These are phyloP conservation scores for Pascua sp. DNA, from an alignment of 1,284 basidiomycete genomes.

Conservation along the genomic window DNA sequence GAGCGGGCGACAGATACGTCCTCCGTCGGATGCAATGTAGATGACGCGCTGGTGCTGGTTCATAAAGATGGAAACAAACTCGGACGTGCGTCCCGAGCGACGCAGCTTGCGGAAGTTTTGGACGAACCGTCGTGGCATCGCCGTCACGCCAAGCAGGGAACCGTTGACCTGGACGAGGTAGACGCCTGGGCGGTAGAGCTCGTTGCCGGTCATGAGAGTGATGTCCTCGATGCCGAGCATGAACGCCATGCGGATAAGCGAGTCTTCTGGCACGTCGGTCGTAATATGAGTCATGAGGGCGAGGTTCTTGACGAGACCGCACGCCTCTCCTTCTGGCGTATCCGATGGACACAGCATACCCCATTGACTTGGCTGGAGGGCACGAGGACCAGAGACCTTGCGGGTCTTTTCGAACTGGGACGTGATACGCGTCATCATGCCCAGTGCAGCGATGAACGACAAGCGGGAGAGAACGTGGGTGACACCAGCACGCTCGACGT, in stretches of 20 bases:
- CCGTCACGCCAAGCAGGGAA: slow-evolving; percentile 88
- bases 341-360: slow-evolving; percentile 98
- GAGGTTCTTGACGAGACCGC: slow-evolving; percentile 96
- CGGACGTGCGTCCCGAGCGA: slow-evolving; percentile 85
- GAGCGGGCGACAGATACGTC: slow-evolving; percentile 94
- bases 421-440: slow-evolving; percentile 99
- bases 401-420: slow-evolving; percentile 99
- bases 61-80: slow-evolving; percentile 96
- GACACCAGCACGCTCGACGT: slow-evolving; percentile 98
- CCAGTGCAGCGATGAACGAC: slow-evolving; percentile 94
- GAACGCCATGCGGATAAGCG: slow-evolving; percentile 83
- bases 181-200: slow-evolving; percentile 87
- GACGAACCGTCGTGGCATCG: slow-evolving; percentile 82
- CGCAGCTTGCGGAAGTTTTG: slow-evolving; percentile 85
- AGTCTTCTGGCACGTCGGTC: slow-evolving; percentile 95
- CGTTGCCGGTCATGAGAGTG: slow-evolving; percentile 83
- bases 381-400: slow-evolving; percentile 96
- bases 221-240: slow-evolving; percentile 98
- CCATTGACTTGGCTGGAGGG: slow-evolving; percentile 98
- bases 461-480: slow-evolving; percentile 95
- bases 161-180: slow-evolving; percentile 98
- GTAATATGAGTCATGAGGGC: slow-evolving; percentile 99
- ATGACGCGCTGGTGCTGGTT: slow-evolving; percentile 94
- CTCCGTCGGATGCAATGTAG: slow-evolving; percentile 95
- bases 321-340: slow-evolving; percentile 99